Evolutionary conservation across 2,329 filamentous ascomycete genomes (phyloP).

Genomic region (Ceratocystis alfenasii): DNA sequence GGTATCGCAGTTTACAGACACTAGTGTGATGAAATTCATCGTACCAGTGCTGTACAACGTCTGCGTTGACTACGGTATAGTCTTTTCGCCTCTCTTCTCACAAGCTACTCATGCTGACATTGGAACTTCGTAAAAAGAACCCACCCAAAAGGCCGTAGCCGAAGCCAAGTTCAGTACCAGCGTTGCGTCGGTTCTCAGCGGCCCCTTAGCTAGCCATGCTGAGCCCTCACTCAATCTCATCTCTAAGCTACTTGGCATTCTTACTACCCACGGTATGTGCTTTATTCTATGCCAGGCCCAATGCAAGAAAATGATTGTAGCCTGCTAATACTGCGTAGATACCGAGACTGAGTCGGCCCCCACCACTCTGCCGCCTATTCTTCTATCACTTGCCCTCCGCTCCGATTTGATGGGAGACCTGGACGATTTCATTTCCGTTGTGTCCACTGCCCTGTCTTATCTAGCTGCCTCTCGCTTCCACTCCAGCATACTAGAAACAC

Average conservation of each 20-base stretch:
- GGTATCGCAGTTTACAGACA: slow-evolving; percentile 37
- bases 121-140: slow-evolving; percentile 32
- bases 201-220: slow-evolving; percentile 34
- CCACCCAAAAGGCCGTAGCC: slow-evolving; percentile 45
- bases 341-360: slow-evolving; percentile 36
- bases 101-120: neutral
- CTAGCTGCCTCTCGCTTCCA: slow-evolving; percentile 44
- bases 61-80: slow-evolving; percentile 50
- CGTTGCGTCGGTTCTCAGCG: slow-evolving; percentile 39
- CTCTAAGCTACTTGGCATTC: slow-evolving; percentile 45
- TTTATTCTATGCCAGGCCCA: neutral
- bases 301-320: neutral
- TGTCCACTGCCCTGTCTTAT: slow-evolving; percentile 43
- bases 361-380: slow-evolving; percentile 36
- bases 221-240: slow-evolving; percentile 39
- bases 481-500: slow-evolving; percentile 33
- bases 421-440: slow-evolving; percentile 43
- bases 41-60: slow-evolving; percentile 52
- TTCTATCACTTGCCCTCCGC: slow-evolving; percentile 40
- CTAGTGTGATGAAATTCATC: slow-evolving; percentile 39
- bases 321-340: slow-evolving; percentile 27
- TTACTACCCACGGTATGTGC: slow-evolving; percentile 38
- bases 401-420: slow-evolving; percentile 35
- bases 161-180: slow-evolving; percentile 39
- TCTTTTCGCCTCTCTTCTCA: neutral